Base-by-base conservation (phyloP, 2,329 filamentous ascomycete species). In the Penicillium digitatum region DNA sequence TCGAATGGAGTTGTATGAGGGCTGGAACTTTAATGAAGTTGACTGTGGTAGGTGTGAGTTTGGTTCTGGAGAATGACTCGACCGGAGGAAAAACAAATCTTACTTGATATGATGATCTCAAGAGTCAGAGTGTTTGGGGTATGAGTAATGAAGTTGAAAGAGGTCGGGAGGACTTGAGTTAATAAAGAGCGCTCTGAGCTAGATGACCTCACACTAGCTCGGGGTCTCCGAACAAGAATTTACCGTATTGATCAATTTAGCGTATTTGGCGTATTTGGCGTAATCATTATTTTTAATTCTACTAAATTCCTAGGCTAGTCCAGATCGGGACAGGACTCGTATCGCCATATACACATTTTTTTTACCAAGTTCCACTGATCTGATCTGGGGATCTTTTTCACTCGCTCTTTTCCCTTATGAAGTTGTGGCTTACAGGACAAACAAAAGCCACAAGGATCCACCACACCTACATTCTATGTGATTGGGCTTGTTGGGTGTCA, bases 11-110 rank as follows among this genome's bases (percentile, higher is more conserved):
- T 40, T 58, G 54, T 54, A 29, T 43, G 46, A 52, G 45, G 47
- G 43, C 52, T 51, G 52, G 58, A 60, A 62, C 52, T 59, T 62
- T 61, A 58, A 48, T 53, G 32, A 48, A 20, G 42, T 18, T 18
- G 50, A 52, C 52, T 53, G 32, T 52, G 46, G 38, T 32, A 48
- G 29, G 31, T 7, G 16, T 48, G 46, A 57, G 55, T 62, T 51
- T 58, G 56, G 57, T 62, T 57, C 55, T 56, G 49, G 37, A 45
- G 38, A 39, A 61, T 62, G 58, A 63, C 59, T 64, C 59, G 62
- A 60, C 56, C 60, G 60, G 60, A 56, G 50, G 46, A 54, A 43
- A 43, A 52, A 42, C 7, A 27, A 44, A 37, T 35, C 45, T 48
- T 52, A 50, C 37, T 42, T 42, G 37, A 45, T 50, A 49, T 53